These are phyloP conservation scores for Tubosaeta brunneosetosa DNA, from an alignment of 768 basidiomycete species.

Conservation along the genomic window DNA sequence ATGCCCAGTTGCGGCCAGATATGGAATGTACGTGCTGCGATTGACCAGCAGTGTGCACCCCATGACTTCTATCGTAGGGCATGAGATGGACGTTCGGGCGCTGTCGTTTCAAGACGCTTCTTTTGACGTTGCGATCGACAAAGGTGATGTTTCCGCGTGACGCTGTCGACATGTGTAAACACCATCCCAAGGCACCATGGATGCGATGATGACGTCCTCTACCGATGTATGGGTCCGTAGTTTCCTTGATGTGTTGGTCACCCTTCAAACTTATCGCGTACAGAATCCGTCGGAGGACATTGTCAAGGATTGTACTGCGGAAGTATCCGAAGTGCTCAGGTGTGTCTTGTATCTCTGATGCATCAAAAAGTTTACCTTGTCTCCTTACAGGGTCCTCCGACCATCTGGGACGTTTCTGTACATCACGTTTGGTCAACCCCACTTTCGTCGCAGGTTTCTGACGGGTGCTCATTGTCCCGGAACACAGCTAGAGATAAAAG, in stretches of 20 bases:
- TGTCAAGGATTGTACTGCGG: slow-evolving; percentile 64
- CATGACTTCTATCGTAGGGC: slow-evolving; percentile 45
- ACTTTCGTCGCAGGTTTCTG: slow-evolving; percentile 73
- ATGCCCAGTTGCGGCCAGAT: slow-evolving; percentile 46
- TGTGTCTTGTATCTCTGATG: slow-evolving; percentile 16
- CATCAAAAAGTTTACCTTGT: too few relatives aligned
- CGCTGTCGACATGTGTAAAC: neutral
- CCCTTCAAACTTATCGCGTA: neutral
- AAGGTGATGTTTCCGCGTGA: slow-evolving; percentile 41
- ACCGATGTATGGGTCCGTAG: slow-evolving; percentile 72
- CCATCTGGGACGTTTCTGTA: slow-evolving; percentile 64
- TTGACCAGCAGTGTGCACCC: neutral
- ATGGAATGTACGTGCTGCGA: slow-evolving; percentile 58
- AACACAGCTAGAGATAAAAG: slow-evolving; percentile 60
- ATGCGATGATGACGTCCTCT: slow-evolving; percentile 82
- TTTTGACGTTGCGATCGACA: slow-evolving; percentile 83
- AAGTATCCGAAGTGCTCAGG: slow-evolving; percentile 76
- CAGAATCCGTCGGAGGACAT: slow-evolving; percentile 74
- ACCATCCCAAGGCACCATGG: slow-evolving; percentile 61
- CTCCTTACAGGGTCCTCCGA: slow-evolving; percentile 52
- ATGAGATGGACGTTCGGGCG: slow-evolving; percentile 77
- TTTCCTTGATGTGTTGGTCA: neutral
- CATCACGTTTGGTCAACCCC: slow-evolving; percentile 85
- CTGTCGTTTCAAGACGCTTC: slow-evolving; percentile 51
- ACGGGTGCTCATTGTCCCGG: slow-evolving; percentile 37